Conservation (phyloP, 1,284 basidiomycete genomes). For the Pseudozyma sp. region DNA sequence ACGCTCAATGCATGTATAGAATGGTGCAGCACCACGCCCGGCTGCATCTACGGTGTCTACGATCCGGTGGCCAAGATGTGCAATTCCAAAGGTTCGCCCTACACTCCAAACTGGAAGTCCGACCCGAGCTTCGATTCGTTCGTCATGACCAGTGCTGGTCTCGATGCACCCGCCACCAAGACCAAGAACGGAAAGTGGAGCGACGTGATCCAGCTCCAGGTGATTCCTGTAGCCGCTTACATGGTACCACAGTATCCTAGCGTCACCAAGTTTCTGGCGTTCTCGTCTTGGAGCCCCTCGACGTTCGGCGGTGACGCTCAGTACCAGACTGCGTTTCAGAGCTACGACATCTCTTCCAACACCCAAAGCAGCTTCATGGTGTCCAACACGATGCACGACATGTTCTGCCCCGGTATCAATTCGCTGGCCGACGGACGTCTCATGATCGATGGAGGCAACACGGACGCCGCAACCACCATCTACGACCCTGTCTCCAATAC, state of each 20-base stretch:
- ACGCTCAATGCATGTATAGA: conserved; percentile 1
- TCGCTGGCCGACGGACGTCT: conserved; percentile 1
- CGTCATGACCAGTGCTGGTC: not conserved
- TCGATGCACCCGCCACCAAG: not conserved
- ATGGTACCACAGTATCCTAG: not conserved
- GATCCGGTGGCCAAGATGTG: conserved; percentile 1
- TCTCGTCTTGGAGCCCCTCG: conserved; percentile 1
- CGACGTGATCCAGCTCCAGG: not conserved
- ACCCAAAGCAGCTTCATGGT: not conserved
- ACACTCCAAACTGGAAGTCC: not conserved
- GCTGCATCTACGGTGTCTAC: conserved; percentile 4
- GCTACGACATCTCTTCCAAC: conserved; percentile 5
- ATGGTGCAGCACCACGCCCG: conserved; percentile 7
- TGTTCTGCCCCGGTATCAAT: conserved; percentile 7
- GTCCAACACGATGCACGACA: conserved; percentile 8
- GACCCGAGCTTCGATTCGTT: not conserved
- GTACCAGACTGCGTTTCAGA: conserved; percentile 1
- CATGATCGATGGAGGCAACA: conserved; percentile 8
- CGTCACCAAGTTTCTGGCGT: conserved; percentile 5
- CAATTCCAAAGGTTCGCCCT: conserved; percentile 2
- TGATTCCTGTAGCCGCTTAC: conserved; percentile 4
- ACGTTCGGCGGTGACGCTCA: conserved; percentile 2
- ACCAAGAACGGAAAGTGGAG: conserved; percentile 7
- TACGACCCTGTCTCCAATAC: conserved; percentile 3
- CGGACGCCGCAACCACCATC: conserved; percentile 4